Evolutionary conservation across 2,329 filamentous ascomycete genomes (phyloP), one percentile per base, ranked within the genome.

Genomic region (Nemania sp.): DNA sequence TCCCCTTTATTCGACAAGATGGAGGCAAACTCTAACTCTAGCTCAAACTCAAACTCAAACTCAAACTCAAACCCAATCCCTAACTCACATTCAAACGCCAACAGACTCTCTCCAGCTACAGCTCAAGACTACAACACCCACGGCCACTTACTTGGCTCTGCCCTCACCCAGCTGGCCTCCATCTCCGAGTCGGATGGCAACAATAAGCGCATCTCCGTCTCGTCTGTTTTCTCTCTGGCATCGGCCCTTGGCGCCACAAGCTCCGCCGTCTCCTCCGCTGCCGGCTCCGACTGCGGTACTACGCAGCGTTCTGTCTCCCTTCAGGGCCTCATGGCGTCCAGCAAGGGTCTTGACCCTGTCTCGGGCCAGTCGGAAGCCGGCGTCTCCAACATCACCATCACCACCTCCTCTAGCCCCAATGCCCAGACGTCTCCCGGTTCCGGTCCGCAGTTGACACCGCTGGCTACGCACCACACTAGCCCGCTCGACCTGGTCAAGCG

Each of bases 171-270:
- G 42, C 77, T 78, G 54, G 77, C 79, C 18, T 83, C 83, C 12
- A 74, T 80, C 60, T 82, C 82, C 12, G 69, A 72, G 20, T 79
- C 88, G 40, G 79, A 72, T 35, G 50, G 54, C 4, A 66, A 79
- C 46, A 89, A 79, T 46, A 89, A 90, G 69, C 86, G 90, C 52
- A 80, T 90, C 72, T 92, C 90, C 21, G 83, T 89, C 61, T 90
- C 88, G 7, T 93, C 90, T 0, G 78, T 91, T 52, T 89, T 90
- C 71, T 91, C 89, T 34, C 76, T 90, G 21, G 84, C 85, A 46
- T 90, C 88, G 5, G 84, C 80, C 54, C 83, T 83, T 47, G 82
- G 80, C 34, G 77, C 80, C 29, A 73, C 78, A 57, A 83, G 82
- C 64, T 81, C 83, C 17, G 78, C 82, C 18, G 78, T 81, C 34